Evolutionary conservation across 1,139 yeast species (phyloP), one percentile per base, ranked within the genome.

Genomic region (Geotrichum europaeum): DNA sequence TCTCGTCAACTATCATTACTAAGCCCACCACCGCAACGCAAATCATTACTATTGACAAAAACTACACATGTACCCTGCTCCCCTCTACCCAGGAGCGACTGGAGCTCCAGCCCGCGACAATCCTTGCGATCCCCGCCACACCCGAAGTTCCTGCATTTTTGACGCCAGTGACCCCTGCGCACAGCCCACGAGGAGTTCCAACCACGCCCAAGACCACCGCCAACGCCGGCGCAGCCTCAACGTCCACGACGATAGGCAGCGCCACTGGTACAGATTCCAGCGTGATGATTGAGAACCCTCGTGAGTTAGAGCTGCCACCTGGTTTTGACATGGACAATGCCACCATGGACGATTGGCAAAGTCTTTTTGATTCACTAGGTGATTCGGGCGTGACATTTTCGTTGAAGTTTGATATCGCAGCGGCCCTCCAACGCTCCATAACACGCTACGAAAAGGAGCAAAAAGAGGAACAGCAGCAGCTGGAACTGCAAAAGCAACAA

Each of bases 331-430:
- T 20, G 13, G n/a, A 13, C 5, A 24, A 30, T 24, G 34, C 25
- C 0, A 22, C 56, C 20, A 53, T 55, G 53, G 58, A 53, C n/a
- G 56, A 58, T 40, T 60, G 63, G 63, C 55, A 61, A 30, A 53
- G 58, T 20, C 51, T 58, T 18, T 54, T 61, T 24, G 61, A 61
- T 28, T 20, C 61, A 18, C 47, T 61, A 18, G 60, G 58, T 49
- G 56, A 61, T 51, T 53, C 61, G 20, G 63, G 58, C 18, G 63
- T 61, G 6, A 61, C 63, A 18, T 61, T 61, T 51, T 57, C 61
- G 10, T 54, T 61, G 18, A 61, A 61, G 40, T 61, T 61, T 53
- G 63, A 61, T 47, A 49, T 61, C 51, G 61, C 61, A 10, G 56
- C 61, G n/a, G 63, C 63, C 28, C 49, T 61, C 2, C 60, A 57